phyloP scores from a whole-genome alignment of 2,329 filamentous ascomycete genomes.

The Apiospora aurea region DNA sequence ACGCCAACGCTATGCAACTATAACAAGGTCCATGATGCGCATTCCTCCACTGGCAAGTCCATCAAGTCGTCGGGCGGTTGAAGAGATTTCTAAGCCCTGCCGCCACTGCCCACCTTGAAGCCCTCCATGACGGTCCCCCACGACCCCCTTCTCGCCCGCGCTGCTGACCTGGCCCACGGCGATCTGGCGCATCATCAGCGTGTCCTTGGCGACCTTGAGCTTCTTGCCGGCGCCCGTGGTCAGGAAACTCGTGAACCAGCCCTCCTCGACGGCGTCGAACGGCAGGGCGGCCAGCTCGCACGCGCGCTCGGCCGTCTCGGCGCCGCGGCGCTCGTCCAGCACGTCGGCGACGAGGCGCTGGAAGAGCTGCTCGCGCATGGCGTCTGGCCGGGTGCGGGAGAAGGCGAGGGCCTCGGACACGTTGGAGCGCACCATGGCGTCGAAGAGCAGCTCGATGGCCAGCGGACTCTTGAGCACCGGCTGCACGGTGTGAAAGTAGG shows the following conservation, averaged over 20 bases:
- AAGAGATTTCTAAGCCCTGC: conserved; percentile 26
- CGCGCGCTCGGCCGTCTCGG: conserved; percentile 60
- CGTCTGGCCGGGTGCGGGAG: conserved; percentile 68
- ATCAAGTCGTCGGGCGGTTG: background rate
- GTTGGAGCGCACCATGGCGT: conserved; percentile 70
- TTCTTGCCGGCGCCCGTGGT: conserved; percentile 69
- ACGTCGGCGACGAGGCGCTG: conserved; percentile 69
- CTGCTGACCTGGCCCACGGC: conserved; percentile 66
- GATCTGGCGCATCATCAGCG: conserved; percentile 76
- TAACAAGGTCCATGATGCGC: background rate
- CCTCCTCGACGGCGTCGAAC: conserved; percentile 73
- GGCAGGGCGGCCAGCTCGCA: conserved; percentile 77
- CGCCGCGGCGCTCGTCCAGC: conserved; percentile 49
- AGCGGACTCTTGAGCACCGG: conserved; percentile 72
- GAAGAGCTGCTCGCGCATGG: conserved; percentile 69
- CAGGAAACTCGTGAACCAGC: conserved; percentile 76
- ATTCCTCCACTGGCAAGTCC: background rate
- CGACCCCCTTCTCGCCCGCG: conserved; percentile 53
- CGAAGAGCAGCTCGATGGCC: conserved; percentile 72
- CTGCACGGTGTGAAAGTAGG: conserved; percentile 79
- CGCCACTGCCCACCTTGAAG: conserved; percentile 53
- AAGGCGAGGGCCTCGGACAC: conserved; percentile 79
- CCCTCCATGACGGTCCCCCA: conserved; percentile 61
- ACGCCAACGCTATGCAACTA: background rate
- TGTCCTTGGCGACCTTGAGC: conserved; percentile 73